phyloP scores from a whole-genome alignment of 345 rosid genomes.

The Salix viminalis region DNA sequence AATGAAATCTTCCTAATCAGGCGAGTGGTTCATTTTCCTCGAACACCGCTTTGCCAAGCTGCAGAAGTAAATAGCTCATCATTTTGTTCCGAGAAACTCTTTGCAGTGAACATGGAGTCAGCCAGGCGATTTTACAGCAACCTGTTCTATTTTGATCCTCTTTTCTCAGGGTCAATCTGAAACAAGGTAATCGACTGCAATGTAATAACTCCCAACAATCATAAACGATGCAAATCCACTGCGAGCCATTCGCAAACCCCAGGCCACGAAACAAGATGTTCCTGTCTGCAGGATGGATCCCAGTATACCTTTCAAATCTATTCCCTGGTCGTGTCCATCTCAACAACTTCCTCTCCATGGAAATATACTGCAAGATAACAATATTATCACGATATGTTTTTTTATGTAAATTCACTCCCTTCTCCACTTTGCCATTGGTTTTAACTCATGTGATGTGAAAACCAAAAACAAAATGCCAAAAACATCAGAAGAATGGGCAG shows the following conservation, averaged over 20 bases:
- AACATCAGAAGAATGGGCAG: too few relatives aligned
- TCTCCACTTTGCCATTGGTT: not conserved
- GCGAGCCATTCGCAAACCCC: conserved; percentile 60
- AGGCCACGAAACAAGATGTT: conserved; percentile 61
- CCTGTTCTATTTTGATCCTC: not conserved
- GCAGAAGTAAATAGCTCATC: too few relatives aligned
- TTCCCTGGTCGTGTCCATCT: conserved; percentile 78
- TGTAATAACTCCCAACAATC: conserved; percentile 66
- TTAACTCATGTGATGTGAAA: too few relatives aligned
- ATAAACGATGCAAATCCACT: conserved; percentile 59
- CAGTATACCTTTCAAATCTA: conserved; percentile 71
- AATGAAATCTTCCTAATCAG: too few relatives aligned
- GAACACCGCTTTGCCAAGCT: too few relatives aligned
- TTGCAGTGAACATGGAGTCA: too few relatives aligned
- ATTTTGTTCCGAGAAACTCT: too few relatives aligned
- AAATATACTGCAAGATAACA: conserved; percentile 43
- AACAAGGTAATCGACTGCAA: conserved; percentile 32
- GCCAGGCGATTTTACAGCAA: too few relatives aligned
- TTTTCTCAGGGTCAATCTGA: not conserved
- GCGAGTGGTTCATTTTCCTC: too few relatives aligned
- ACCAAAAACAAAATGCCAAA: too few relatives aligned
- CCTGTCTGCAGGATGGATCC: conserved; percentile 88
- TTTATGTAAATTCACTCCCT: not conserved
- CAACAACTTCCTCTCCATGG: conserved; percentile 70
- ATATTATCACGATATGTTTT: not conserved